Base-by-base conservation (phyloP, 805 yeast genomes). In the Yarrowia keelungensis region DNA sequence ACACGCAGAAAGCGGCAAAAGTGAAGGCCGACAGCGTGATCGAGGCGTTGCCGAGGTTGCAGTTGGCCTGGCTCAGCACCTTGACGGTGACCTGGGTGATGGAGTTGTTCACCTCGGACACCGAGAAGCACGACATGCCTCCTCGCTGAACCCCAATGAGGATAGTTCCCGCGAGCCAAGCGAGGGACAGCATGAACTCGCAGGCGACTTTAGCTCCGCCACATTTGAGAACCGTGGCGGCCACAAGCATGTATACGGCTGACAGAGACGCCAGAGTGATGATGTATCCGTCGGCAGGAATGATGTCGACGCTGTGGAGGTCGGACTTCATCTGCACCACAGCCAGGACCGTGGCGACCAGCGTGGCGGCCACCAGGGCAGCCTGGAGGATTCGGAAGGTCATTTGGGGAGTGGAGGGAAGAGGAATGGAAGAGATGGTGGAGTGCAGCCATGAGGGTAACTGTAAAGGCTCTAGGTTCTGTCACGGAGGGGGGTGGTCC, bases 91-190 rank as follows among this genome's bases (percentile, higher is more conserved):
- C 22, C 5, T 53, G 45, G 19, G 45, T 8, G 36, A 53, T 12
- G 45, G 45, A 15, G 45, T 53, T 19, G 45, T 19, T 7, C 16
- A 39, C 59, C n/a, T 53, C 59, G 19, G 59, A 19, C 8, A 7
- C 32, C 2, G 59, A 38, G 36, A 53, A 53, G 35, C 59, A 53
- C 16, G 59, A 53, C 45, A 53, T 19, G 16, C 59, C 59, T 53
- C 59, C 59, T 53, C 59, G 22, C 19, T 53, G 45, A 9, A 39
- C 59, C 1, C 45, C 59, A 8, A 39, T 39, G 8, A 53, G 35
- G 22, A 53, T 53, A 16, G 59, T 53, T 19, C 59, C 59, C 1
- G 59, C 45, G 32, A 53, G 45, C 59, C 59, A 53, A 3, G 59
- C 59, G 12, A 53, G 35, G 4, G 45, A 53, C 36, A 53, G 45